Evolutionary conservation across 345 rosid species (phyloP), one percentile per base, ranked within the genome.

Genomic region (Draba incana): DNA sequence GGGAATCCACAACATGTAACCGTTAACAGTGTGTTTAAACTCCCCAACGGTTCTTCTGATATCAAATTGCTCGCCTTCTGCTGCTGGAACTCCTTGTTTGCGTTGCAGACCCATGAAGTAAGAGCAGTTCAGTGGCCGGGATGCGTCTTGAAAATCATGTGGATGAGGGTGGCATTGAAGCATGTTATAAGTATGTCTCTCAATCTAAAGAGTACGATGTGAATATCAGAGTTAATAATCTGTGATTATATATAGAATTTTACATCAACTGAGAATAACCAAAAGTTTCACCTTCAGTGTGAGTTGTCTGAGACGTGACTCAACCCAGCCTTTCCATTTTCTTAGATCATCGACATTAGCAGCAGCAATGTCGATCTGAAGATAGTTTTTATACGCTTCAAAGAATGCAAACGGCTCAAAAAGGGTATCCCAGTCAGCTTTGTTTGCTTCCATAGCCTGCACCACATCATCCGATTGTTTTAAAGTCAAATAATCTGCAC

Each of bases 261-360:
- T 23, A 23, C 25, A 50, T 14, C 11, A 14, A 14, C 27, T 23
- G 67, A 60, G 46, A 16, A 55, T 4, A 51, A 45, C 45, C 33
- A 8, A 55, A 33, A 53, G 27, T 28, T 62, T 73, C 56, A 91
- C 98, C 99, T 83, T 91, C 83, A 91, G 77, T 47, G 90, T 94
- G 56, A 94, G 99, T 67, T 85, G 92, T 56, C 97, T 92, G 48
- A 94, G 92, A 44, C 97, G 97, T 60, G 99, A 94, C 84, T 91
- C 92, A 69, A 94, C 99, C 99, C 99, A 91, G 11, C 99, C 99
- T 86, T 94, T 87, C 98, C 99, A 94, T 28, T 85, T 83, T 61
- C 96, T 86, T 62, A 91, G 78, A 74, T 91, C 95, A 77, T 91
- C 92, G 25, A 71, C 93, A 80, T 89, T 87, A 76, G 81, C 95